phyloP scores from a whole-genome alignment of 768 basidiomycete species.

The Termitomyces sp. region DNA sequence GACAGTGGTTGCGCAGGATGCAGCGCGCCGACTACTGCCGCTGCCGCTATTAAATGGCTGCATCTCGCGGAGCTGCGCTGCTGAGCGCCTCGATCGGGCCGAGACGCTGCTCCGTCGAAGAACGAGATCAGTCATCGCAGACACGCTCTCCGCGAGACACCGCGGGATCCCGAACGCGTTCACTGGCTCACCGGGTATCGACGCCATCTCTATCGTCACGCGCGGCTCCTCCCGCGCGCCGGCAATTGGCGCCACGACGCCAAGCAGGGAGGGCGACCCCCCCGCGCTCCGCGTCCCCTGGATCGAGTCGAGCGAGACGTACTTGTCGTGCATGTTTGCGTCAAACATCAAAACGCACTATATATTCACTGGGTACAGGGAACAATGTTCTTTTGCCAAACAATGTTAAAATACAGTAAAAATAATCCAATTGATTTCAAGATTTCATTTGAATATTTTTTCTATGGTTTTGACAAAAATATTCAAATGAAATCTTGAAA shows the following conservation, averaged over 20 bases:
- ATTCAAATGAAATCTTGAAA: too few relatives aligned
- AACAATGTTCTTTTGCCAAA: too few relatives aligned
- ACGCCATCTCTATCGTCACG: slow-evolving; percentile 50
- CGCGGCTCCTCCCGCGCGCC: slow-evolving; percentile 72
- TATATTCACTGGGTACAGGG: too few relatives aligned
- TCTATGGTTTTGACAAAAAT: too few relatives aligned
- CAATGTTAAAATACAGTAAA: too few relatives aligned
- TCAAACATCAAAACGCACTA: too few relatives aligned
- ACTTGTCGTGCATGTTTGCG: slow-evolving; percentile 69
- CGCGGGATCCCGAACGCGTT: slow-evolving; percentile 86
- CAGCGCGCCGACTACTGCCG: too few relatives aligned
- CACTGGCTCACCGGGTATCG: slow-evolving; percentile 78
- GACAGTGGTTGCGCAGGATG: too few relatives aligned
- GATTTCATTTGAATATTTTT: too few relatives aligned
- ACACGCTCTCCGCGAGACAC: slow-evolving; percentile 80
- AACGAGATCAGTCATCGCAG: slow-evolving; percentile 76
- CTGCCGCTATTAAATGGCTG: slow-evolving; percentile 17
- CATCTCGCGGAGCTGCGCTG: slow-evolving; percentile 31
- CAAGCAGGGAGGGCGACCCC: neutral
- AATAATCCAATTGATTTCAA: too few relatives aligned
- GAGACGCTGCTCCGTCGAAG: slow-evolving; percentile 43
- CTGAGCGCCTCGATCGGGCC: slow-evolving; percentile 50
- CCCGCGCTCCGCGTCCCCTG: slow-evolving; percentile 34
- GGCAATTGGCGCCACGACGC: too few relatives aligned
- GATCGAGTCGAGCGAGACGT: slow-evolving; percentile 61